These are phyloP conservation scores for Colletotrichum cereale DNA, from an alignment of 2,329 filamentous ascomycete species.

Conservation along the genomic window DNA sequence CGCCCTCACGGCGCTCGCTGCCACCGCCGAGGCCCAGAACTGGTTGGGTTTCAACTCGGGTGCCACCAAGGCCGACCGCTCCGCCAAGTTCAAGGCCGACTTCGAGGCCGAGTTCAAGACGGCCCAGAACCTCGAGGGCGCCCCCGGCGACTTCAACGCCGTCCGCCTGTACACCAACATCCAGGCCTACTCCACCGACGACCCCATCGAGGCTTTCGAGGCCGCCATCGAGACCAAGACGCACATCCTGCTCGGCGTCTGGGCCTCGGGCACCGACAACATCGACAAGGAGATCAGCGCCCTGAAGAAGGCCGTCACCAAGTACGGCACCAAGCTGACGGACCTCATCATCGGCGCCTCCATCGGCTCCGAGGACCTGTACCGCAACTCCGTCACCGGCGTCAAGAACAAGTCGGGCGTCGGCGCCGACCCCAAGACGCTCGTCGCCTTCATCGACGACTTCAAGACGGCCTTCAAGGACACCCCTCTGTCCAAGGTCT, in stretches of 20 bases:
- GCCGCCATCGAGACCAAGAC: slow-evolving; percentile 73
- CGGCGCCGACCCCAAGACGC: slow-evolving; percentile 68
- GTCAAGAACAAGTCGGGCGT: slow-evolving; percentile 71
- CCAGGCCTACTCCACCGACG: slow-evolving; percentile 73
- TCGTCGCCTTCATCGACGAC: slow-evolving; percentile 75
- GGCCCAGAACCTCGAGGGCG: slow-evolving; percentile 54
- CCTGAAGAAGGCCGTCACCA: slow-evolving; percentile 66
- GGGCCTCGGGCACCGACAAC: slow-evolving; percentile 67
- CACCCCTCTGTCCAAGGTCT: slow-evolving; percentile 58
- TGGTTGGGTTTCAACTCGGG: slow-evolving; percentile 69
- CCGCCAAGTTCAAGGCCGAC: slow-evolving; percentile 66
- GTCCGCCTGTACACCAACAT: slow-evolving; percentile 78
- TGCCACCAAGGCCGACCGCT: slow-evolving; percentile 58
- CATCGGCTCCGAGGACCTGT: slow-evolving; percentile 77
- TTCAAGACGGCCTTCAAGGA: slow-evolving; percentile 69
- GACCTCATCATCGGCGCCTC: slow-evolving; percentile 74
- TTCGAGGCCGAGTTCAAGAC: slow-evolving; percentile 61
- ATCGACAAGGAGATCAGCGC: slow-evolving; percentile 72
- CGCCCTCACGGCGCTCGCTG: slow-evolving; percentile 55
- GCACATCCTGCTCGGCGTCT: slow-evolving; percentile 73
- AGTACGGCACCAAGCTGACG: slow-evolving; percentile 63
- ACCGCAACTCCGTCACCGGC: slow-evolving; percentile 72
- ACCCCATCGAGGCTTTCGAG: slow-evolving; percentile 86
- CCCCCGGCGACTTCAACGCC: slow-evolving; percentile 68
- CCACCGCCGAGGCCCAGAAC: slow-evolving; percentile 58